Conservation (phyloP, 2,329 filamentous ascomycete species). For the Clarireedia homoeocarpa region DNA sequence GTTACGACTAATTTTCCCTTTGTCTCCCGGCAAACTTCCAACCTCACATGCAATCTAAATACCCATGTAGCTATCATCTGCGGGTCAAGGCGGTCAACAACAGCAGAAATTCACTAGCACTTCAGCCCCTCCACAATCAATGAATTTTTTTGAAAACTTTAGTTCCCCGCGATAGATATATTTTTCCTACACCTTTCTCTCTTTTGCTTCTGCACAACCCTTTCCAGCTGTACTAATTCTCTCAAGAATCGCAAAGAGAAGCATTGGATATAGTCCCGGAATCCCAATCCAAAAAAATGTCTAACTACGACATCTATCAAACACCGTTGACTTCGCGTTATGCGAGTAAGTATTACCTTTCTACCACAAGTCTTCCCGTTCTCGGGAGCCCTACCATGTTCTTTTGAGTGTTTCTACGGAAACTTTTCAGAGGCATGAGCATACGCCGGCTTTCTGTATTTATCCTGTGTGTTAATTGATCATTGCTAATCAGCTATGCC, state of each 20-base stretch:
- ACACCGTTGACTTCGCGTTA: constrained; percentile 67
- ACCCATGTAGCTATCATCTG: not conserved
- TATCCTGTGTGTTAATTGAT: not conserved
- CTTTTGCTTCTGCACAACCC: not conserved
- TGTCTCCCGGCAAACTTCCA: too few species aligned
- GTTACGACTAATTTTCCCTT: too few species aligned
- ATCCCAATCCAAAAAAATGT: constrained; percentile 18
- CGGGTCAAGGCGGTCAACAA: not conserved
- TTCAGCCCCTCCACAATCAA: not conserved
- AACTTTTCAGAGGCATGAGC: not conserved
- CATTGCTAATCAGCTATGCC: not conserved
- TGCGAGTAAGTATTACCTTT: constrained; percentile 35
- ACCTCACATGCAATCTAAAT: not conserved
- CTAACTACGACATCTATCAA: constrained; percentile 47
- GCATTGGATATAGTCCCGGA: not conserved
- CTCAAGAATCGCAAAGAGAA: not conserved
- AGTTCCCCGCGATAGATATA: not conserved
- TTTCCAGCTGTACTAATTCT: not conserved
- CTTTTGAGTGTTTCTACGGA: not conserved
- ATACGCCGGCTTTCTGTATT: not conserved
- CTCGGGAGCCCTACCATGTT: not conserved
- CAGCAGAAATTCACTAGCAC: not conserved
- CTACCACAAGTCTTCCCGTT: too few species aligned
- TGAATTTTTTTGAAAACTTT: not conserved
- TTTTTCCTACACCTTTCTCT: not conserved